These are phyloP conservation scores for Aeminium ludgeri DNA, from an alignment of 495 filamentous ascomycete genomes.

Conservation along the genomic window DNA sequence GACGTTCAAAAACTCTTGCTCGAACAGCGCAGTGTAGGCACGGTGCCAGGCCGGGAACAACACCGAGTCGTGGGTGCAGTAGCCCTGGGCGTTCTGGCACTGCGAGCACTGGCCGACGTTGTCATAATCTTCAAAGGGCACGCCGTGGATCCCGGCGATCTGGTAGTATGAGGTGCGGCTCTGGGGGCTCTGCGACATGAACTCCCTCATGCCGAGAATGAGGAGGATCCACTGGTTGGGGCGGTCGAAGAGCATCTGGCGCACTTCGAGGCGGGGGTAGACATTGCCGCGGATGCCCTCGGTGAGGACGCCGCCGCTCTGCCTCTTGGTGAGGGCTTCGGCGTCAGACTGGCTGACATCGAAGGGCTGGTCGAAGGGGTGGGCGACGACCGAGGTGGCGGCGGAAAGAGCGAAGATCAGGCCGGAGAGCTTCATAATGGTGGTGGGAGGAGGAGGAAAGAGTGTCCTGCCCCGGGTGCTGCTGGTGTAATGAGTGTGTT, in stretches of 20 bases:
- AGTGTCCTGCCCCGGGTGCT: too few relatives aligned
- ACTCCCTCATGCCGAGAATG: conserved; percentile 18
- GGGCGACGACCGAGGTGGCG: too few relatives aligned
- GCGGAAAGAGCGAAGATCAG: too few relatives aligned
- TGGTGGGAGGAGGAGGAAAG: too few relatives aligned
- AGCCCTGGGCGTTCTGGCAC: conserved; percentile 17
- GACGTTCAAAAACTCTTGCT: conserved; percentile 15
- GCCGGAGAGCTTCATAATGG: too few relatives aligned
- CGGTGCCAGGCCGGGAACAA: conserved; percentile 32
- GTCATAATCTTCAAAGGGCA: conserved; percentile 12
- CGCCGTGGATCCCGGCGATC: conserved; percentile 21
- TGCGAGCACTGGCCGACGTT: conserved; percentile 12
- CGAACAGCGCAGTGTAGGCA: conserved; percentile 22
- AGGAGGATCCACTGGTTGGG: conserved; percentile 21
- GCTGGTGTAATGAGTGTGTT: too few relatives aligned
- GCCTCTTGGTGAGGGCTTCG: too few relatives aligned
- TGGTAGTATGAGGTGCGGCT: conserved; percentile 19
- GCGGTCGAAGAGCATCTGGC: conserved; percentile 17
- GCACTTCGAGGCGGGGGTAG: conserved; percentile 19
- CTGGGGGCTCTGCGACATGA: conserved; percentile 11
- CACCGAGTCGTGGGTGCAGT: conserved; percentile 27
- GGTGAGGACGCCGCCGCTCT: conserved; percentile 9
- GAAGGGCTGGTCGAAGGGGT: too few relatives aligned
- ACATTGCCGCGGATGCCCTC: conserved; percentile 17
- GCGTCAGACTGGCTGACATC: too few relatives aligned